phyloP scores from a whole-genome alignment of 179 eudicot species.

The Vitellaria paradoxa region DNA sequence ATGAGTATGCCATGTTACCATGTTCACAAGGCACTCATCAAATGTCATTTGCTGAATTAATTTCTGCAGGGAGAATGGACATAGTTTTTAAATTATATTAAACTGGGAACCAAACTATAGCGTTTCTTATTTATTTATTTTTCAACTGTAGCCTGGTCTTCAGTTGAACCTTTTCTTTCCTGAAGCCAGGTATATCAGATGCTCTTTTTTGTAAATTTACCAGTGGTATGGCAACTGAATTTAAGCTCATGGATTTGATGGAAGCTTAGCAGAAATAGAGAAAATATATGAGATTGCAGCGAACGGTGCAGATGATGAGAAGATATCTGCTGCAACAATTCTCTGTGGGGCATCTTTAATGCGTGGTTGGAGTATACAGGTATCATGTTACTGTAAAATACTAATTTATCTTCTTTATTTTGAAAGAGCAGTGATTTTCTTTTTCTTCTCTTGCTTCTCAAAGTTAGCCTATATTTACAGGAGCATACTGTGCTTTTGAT shows the following conservation, averaged over 20 bases:
- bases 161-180: constrained; percentile 27
- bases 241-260: constrained; percentile 79
- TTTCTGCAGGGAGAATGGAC: too few relatives aligned
- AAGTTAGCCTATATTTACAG: constrained; percentile 40
- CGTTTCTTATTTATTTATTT: background rate
- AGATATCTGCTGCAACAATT: constrained; percentile 76
- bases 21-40: too few relatives aligned
- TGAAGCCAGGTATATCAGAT: constrained; percentile 42
- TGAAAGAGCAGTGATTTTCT: background rate
- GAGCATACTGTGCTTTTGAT: constrained; percentile 74
- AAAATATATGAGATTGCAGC: constrained; percentile 76
- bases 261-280: constrained; percentile 99
- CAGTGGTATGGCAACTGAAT: constrained; percentile 63
- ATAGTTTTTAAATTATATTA: background rate
- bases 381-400: constrained; percentile 9
- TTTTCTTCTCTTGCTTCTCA: background rate
- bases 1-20: too few relatives aligned
- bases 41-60: too few relatives aligned
- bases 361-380: constrained; percentile 98
- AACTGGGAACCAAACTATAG: background rate
- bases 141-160: constrained; percentile 22
- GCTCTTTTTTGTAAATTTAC: constrained; percentile 29
- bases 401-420: background rate
- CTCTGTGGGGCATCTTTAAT: constrained; percentile 86
- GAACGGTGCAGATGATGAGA: constrained; percentile 86